These are phyloP conservation scores for Linum usitatissimum DNA, from an alignment of 345 rosid genomes.

Conservation along the genomic window DNA sequence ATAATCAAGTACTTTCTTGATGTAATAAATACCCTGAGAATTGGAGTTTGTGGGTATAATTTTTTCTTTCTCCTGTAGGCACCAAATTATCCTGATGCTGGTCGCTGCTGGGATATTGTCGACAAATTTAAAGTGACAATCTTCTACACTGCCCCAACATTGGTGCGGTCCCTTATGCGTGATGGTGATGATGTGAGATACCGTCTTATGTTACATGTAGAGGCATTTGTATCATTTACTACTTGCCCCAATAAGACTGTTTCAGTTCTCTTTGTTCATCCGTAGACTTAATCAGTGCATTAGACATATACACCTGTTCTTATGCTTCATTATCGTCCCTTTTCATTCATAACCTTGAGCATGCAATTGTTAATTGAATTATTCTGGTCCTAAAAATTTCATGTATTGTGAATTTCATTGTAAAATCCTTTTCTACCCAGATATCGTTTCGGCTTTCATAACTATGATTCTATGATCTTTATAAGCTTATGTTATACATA, in stretches of 20 bases:
- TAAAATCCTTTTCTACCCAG: neutral
- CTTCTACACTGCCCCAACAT: conserved; percentile 93
- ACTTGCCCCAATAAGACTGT: conserved; percentile 1
- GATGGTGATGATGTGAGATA: conserved; percentile 61
- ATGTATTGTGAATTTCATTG: neutral
- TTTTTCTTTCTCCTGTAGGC: conserved; percentile 44
- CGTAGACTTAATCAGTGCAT: neutral
- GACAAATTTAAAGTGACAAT: conserved; percentile 88
- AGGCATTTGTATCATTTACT: conserved; percentile 5
- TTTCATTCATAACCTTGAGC: too few species aligned
- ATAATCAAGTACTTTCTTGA: neutral
- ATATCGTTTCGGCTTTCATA: neutral
- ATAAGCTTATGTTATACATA: neutral
- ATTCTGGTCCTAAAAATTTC: neutral
- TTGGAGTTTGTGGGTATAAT: conserved; percentile 12
- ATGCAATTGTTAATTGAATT: neutral
- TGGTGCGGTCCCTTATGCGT: conserved; percentile 98
- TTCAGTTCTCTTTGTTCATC: neutral
- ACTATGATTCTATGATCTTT: neutral
- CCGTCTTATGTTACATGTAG: conserved; percentile 12
- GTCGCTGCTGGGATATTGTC: conserved; percentile 95
- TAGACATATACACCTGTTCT: too few species aligned
- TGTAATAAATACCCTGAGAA: neutral
- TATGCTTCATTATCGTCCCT: too few species aligned
- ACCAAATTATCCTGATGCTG: conserved; percentile 89